Evolutionary conservation across 2,329 filamentous ascomycete genomes (phyloP), one percentile per base, ranked within the genome.

Genomic region (Fusarium redolens): DNA sequence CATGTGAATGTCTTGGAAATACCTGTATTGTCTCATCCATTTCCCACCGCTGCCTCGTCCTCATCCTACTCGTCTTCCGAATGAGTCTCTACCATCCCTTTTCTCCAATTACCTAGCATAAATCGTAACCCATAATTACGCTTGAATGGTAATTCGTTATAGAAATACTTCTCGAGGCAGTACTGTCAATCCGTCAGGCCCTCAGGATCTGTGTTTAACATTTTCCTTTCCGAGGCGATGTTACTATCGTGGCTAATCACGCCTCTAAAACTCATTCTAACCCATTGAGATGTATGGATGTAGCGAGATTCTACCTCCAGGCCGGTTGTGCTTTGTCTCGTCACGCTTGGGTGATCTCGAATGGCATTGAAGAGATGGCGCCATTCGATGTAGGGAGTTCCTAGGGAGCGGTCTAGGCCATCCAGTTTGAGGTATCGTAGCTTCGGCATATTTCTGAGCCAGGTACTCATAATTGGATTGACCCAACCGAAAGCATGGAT

Each of bases 391-490:
- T 20, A 33, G 4, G 5, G 15, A 15, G 22, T 4, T 14, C 9
- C 14, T 18, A 2, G 22, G 9, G 13, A 14, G 20, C 13, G 8
- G 17, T 57, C 25, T 25, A 13, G 1, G 0, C 31, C 41, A 0
- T 5, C 11, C 1, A 57, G 12, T 7, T 31, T n/a, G 2, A 57
- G 18, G 4, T n/a, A 28, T 7, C 28, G 54, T 6, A 57, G 17
- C 9, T 30, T 30, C 14, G n/a, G 25, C n/a, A 57, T 47, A 13
- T n/a, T 14, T 5, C 9, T 10, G 0, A 47, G 44, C 44, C 44
- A 30, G 7, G 22, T 9, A 12, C 25, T 28, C 18, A 47, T 10
- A 3, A 6, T 10, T 11, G 44, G 5, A 14, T 47, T 20, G 7
- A 28, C 4, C 15, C 11, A 6, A 20, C 10, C 20, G 31, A 30